Percentiles rank a stretch among this genome's conserved stretches.
Evolutionary conservation across 2,329 filamentous ascomycete species (phyloP).

Genomic region (Metarhizium robertsii): DNA sequence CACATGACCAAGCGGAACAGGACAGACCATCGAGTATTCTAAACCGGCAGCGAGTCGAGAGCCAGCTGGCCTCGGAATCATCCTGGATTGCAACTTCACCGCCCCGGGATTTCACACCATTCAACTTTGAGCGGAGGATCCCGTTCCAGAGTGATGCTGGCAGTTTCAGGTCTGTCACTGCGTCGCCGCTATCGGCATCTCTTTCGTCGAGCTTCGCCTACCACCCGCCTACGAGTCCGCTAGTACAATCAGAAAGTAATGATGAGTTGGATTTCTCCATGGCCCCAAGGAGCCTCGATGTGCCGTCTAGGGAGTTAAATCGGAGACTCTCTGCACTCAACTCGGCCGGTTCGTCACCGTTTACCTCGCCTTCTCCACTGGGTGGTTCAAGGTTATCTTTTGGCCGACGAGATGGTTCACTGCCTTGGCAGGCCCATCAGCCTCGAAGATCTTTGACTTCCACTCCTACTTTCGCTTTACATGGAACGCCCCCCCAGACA

Average conservation of each 20-base stretch:
- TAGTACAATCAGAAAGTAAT: conserved; percentile 82
- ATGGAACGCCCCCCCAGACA: conserved; percentile 38
- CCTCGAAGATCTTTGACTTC: conserved; percentile 66
- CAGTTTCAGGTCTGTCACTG: conserved; percentile 30
- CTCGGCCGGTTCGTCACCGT: conserved; percentile 42
- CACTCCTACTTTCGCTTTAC: conserved; percentile 31
- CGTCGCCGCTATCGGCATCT: conserved; percentile 60
- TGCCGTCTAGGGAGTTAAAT: conserved; percentile 28
- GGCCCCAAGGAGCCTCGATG: conserved; percentile 40
- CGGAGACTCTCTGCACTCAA: conserved; percentile 64
- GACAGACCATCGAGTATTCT: conserved; percentile 6
- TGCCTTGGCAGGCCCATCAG: conserved; percentile 69
- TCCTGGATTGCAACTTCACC: conserved; percentile 49
- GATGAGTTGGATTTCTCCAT: conserved; percentile 56
- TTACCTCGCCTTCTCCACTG: conserved; percentile 29
- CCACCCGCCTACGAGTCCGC: conserved; percentile 81
- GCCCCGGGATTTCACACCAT: conserved; percentile 39
- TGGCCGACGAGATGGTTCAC: conserved; percentile 47
- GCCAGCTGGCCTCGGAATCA: neutral
- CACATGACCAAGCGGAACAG: conserved; percentile 24
- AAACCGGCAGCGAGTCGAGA: neutral
- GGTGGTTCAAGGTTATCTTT: conserved; percentile 18
- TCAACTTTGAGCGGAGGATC: conserved; percentile 30
- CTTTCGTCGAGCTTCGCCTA: conserved; percentile 73
- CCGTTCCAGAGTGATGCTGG: conserved; percentile 22